phyloP scores from a whole-genome alignment of 306 rosid genomes.

The Sindora glabra region DNA sequence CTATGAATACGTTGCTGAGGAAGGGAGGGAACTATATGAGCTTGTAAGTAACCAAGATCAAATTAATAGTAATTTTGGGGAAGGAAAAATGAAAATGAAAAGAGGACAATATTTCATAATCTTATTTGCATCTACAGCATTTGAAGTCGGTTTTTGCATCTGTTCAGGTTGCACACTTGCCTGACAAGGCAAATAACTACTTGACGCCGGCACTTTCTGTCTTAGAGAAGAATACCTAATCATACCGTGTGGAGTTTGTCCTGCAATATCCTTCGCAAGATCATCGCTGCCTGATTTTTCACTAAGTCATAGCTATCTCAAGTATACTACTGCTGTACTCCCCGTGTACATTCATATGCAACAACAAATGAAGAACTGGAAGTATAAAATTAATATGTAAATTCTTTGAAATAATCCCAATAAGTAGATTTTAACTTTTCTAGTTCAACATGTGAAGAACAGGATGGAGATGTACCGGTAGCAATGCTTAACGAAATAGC shows the following conservation, averaged over 20 bases:
- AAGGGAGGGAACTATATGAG: conserved; percentile 90
- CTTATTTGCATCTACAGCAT: conserved; percentile 6
- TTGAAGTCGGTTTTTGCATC: neutral
- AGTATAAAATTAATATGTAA: neutral
- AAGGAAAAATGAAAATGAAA: neutral
- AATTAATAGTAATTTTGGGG: neutral
- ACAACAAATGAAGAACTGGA: neutral
- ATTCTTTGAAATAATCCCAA: too few relatives aligned
- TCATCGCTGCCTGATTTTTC: neutral
- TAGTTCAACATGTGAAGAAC: neutral
- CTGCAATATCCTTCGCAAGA: neutral
- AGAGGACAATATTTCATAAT: neutral
- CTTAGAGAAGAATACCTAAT: conserved; percentile 89
- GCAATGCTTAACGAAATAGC: neutral
- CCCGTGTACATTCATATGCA: conserved; percentile 13
- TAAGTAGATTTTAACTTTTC: too few relatives aligned
- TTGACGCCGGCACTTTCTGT: conserved; percentile 87
- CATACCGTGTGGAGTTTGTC: neutral
- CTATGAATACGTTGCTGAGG: conserved; percentile 82
- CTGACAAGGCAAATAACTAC: conserved; percentile 97
- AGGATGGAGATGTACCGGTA: neutral
- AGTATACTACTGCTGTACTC: conserved; percentile 4
- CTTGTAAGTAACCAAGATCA: conserved; percentile 60
- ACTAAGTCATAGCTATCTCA: neutral
- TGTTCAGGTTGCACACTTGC: conserved; percentile 90